Percentiles rank a stretch among this genome's conserved stretches.
phyloP scores from a whole-genome alignment of 1,284 basidiomycete species.

The Ustilago vetiveriae region DNA sequence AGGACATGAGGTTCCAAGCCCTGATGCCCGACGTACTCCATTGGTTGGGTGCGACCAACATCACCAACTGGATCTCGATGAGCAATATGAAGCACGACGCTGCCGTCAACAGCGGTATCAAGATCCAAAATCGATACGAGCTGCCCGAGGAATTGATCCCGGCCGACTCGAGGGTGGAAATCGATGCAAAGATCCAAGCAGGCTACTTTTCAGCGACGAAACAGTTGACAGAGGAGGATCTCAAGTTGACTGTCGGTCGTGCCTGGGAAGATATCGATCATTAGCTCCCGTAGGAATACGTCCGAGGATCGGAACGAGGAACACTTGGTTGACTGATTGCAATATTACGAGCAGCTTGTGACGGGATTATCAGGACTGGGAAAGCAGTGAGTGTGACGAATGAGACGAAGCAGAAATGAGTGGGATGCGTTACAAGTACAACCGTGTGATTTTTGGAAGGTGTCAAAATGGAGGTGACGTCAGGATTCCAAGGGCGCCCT shows the following conservation, averaged over 20 bases:
- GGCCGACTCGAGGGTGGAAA: constrained; percentile 53
- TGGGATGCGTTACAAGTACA: no score
- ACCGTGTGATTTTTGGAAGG: no score
- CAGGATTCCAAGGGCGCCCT: no score
- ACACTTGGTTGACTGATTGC: no score
- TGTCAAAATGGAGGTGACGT: no score
- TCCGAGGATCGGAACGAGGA: no score
- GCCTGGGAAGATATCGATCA: constrained; percentile 75
- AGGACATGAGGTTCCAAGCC: constrained; percentile 69
- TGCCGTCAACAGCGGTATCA: constrained; percentile 79
- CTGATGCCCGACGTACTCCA: constrained; percentile 91
- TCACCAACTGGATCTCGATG: constrained; percentile 76
- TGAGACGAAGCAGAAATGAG: no score
- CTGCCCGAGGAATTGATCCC: constrained; percentile 60
- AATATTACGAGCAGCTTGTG: no score
- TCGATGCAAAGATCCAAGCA: constrained; percentile 76
- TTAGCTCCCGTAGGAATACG: no score
- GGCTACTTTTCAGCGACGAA: constrained; percentile 70
- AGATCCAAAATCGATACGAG: constrained; percentile 72
- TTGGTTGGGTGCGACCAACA: constrained; percentile 59
- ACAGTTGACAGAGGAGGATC: constrained; percentile 48
- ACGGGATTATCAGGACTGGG: no score
- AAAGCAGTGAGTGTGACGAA: no score
- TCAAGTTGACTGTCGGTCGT: constrained; percentile 75
- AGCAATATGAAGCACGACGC: constrained; percentile 95